Evolutionary conservation across 306 rosid genomes (phyloP).

Genomic region (Sphenostylis stenocarpa): DNA sequence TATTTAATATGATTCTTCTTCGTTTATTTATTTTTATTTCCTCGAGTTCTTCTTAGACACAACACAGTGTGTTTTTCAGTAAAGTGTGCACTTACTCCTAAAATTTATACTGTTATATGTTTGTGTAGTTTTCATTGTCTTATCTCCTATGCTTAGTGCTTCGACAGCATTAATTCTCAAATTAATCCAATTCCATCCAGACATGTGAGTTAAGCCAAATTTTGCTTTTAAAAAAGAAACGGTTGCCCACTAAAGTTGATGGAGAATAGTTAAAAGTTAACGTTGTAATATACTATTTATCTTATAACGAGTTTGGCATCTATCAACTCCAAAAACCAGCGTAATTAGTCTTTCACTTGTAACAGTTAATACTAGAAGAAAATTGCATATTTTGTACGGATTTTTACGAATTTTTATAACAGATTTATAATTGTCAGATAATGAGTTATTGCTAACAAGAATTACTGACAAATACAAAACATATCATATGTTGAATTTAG

Average conservation of each 20-base stretch:
- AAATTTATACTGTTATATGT: conserved; percentile 28
- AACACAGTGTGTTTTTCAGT: conserved; percentile 51
- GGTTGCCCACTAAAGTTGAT: conserved; percentile 46
- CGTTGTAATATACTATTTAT: neutral
- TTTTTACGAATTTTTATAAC: too few species aligned
- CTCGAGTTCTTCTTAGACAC: conserved; percentile 50
- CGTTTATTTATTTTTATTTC: neutral
- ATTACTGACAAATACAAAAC: too few species aligned
- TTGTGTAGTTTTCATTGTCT: conserved; percentile 32
- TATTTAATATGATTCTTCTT: neutral
- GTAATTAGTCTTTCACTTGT: too few species aligned
- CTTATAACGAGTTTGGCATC: neutral
- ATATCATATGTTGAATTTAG: too few species aligned
- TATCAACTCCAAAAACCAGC: neutral
- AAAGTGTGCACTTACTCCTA: conserved; percentile 54
- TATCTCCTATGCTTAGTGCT: conserved; percentile 23
- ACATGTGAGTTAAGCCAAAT: conserved; percentile 50
- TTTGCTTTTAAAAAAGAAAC: conserved; percentile 38
- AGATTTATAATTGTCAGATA: too few species aligned
- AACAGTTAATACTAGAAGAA: too few species aligned
- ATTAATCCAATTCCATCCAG: conserved; percentile 46
- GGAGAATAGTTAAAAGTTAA: conserved; percentile 30
- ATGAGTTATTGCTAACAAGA: too few species aligned
- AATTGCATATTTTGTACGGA: too few species aligned
- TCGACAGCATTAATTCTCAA: conserved; percentile 36